phyloP scores from a whole-genome alignment of 192 early-diverging fungal genomes.

The Gaertneriomyces semiglobifer region DNA sequence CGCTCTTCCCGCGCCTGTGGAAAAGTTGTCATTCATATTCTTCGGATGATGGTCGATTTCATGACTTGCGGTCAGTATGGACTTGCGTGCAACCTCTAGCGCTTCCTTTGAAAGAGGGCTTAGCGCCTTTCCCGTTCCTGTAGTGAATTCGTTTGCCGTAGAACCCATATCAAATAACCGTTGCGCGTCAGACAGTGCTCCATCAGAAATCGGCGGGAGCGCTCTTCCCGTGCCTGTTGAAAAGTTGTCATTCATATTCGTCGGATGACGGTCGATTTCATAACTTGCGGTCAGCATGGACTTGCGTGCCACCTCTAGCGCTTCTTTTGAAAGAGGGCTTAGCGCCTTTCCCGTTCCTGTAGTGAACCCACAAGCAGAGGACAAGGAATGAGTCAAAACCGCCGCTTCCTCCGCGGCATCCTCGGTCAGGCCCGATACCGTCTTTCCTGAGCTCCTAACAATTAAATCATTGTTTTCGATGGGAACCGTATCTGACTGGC shows the following conservation, averaged over 20 bases:
- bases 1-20: constrained; percentile 14
- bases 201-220: neutral
- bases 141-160: neutral
- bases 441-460: too few relatives aligned
- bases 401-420: neutral
- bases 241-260: constrained; percentile 4
- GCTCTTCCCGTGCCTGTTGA: constrained; percentile 15
- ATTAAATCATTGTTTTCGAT: too few relatives aligned
- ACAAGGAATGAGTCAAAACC: neutral
- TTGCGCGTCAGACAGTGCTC: neutral
- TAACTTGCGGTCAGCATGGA: neutral
- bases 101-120: neutral
- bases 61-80: neutral
- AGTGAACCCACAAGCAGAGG: neutral
- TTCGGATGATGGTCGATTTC: neutral
- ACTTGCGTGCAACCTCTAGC: neutral
- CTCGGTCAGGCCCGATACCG: neutral
- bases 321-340: neutral
- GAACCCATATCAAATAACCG: neutral
- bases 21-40: constrained; percentile 5
- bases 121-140: neutral
- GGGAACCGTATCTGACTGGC: too few relatives aligned
- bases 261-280: neutral
- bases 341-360: neutral
- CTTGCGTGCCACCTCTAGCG: neutral